Conservation (phyloP, 768 basidiomycete species). For the Lentinula sp. region DNA sequence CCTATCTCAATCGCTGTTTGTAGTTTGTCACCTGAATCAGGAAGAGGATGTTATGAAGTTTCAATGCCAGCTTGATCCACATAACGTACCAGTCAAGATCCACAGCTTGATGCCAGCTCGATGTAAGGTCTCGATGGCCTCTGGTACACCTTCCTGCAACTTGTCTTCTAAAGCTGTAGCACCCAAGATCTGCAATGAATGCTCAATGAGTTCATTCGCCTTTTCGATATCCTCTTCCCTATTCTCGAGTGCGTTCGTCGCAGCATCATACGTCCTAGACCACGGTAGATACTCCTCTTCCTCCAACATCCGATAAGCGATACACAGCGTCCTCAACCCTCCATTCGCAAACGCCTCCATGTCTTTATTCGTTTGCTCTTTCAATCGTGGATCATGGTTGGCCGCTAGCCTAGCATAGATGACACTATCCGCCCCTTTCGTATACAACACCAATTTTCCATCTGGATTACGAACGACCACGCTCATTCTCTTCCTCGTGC, state of each 20-base stretch:
- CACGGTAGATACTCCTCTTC: conserved; percentile 86
- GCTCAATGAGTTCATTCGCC: conserved; percentile 80
- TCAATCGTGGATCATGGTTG: conserved; percentile 68
- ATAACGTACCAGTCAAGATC: conserved; percentile 79
- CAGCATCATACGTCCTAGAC: conserved; percentile 76
- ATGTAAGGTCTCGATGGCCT: conserved; percentile 89
- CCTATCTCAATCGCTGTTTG: conserved; percentile 99
- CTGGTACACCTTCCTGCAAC: conserved; percentile 94
- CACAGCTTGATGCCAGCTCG: conserved; percentile 95
- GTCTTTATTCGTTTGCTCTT: conserved; percentile 75
- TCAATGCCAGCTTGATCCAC: neutral
- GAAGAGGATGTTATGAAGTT: neutral
- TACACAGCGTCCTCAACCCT: conserved; percentile 86
- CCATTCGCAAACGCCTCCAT: conserved; percentile 93
- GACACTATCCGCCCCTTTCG: conserved; percentile 97
- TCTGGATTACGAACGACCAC: conserved; percentile 83
- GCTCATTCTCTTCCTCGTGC: conserved; percentile 93
- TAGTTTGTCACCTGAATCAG: conserved; percentile 76
- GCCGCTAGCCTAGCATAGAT: conserved; percentile 81
- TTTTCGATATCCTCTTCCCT: conserved; percentile 91
- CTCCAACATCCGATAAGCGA: conserved; percentile 70
- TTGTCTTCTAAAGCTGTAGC: conserved; percentile 98
- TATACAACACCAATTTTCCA: conserved; percentile 76
- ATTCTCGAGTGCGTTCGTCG: conserved; percentile 67
- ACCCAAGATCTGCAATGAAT: conserved; percentile 77